A percentile compares a stretch with the other conserved stretches of the same genome.
phyloP scores from a whole-genome alignment of 1,284 basidiomycete species.

The Lignosus rhinocerotis region DNA sequence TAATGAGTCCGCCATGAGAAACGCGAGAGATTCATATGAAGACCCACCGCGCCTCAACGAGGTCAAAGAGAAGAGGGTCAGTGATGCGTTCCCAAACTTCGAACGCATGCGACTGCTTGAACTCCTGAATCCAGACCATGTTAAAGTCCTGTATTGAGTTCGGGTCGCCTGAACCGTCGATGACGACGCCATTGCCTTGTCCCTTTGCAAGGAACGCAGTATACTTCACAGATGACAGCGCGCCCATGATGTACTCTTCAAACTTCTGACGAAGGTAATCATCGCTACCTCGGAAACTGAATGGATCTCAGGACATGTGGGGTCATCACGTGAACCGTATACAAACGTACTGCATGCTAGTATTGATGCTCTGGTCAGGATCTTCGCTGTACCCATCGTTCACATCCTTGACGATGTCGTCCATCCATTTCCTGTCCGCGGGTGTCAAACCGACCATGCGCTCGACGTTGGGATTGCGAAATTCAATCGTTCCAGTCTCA shows the following conservation, averaged over 20 bases:
- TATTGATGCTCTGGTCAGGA: slow-evolving; percentile 43
- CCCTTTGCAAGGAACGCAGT: slow-evolving; percentile 76
- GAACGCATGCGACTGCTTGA: slow-evolving; percentile 82
- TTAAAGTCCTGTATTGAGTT: slow-evolving; percentile 75
- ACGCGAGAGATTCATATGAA: neutral
- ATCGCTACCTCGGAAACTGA: slow-evolving; percentile 87
- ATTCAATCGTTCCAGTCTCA: slow-evolving; percentile 83
- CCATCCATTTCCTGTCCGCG: slow-evolving; percentile 97
- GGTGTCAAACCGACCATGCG: slow-evolving; percentile 80
- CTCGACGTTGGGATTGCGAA: slow-evolving; percentile 81
- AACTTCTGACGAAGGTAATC: slow-evolving; percentile 90
- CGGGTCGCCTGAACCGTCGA: slow-evolving; percentile 57
- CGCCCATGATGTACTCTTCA: slow-evolving; percentile 83
- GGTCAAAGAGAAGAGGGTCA: slow-evolving; percentile 88
- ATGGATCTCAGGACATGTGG: neutral
- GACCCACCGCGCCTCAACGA: slow-evolving; percentile 82
- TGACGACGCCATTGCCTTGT: slow-evolving; percentile 60
- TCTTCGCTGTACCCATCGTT: slow-evolving; percentile 63
- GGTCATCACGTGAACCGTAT: neutral
- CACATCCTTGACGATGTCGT: slow-evolving; percentile 50
- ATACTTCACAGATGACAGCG: slow-evolving; percentile 84
- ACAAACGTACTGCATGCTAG: slow-evolving; percentile 62
- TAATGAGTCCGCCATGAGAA: neutral
- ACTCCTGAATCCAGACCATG: slow-evolving; percentile 80
- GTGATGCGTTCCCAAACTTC: slow-evolving; percentile 87